These are phyloP conservation scores for Tillandsia fasciculata DNA, from an alignment of 176 grass and related monocot species.

Conservation along the genomic window DNA sequence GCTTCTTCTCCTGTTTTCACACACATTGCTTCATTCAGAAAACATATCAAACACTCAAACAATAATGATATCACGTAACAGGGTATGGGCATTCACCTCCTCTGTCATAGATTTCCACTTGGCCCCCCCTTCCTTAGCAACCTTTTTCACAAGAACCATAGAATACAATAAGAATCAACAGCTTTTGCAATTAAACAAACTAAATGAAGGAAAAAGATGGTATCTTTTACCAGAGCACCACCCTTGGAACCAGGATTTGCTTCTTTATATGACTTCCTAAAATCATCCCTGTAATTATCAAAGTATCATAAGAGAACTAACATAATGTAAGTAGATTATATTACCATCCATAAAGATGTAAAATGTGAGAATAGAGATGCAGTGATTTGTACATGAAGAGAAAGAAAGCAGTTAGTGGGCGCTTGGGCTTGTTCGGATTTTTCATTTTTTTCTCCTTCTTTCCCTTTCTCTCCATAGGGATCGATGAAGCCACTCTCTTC, in stretches of 20 bases:
- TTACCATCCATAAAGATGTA: background rate
- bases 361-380: background rate
- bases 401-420: slow-evolving; percentile 72
- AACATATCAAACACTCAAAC: background rate
- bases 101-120: slow-evolving; percentile 76
- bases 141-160: slow-evolving; percentile 15
- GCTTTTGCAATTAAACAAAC: too few species aligned
- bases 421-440: slow-evolving; percentile 41
- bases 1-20: slow-evolving; percentile 54
- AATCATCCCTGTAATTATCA: slow-evolving; percentile 45
- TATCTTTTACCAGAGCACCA: slow-evolving; percentile 17
- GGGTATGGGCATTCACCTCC: slow-evolving; percentile 25
- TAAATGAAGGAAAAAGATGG: background rate
- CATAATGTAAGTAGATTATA: background rate
- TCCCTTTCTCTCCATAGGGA: slow-evolving; percentile 16
- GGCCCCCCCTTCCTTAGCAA: slow-evolving; percentile 68
- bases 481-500: slow-evolving; percentile 26
- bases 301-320: background rate
- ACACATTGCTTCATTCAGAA: background rate
- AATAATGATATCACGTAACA: background rate
- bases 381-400: slow-evolving; percentile 46
- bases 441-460: slow-evolving; percentile 40
- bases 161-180: background rate
- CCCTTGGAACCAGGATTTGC: slow-evolving; percentile 56
- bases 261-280: slow-evolving; percentile 73